Evolutionary conservation across 2,329 filamentous ascomycete genomes (phyloP), one percentile per base, ranked within the genome.

Genomic region (Nemania diffusa): DNA sequence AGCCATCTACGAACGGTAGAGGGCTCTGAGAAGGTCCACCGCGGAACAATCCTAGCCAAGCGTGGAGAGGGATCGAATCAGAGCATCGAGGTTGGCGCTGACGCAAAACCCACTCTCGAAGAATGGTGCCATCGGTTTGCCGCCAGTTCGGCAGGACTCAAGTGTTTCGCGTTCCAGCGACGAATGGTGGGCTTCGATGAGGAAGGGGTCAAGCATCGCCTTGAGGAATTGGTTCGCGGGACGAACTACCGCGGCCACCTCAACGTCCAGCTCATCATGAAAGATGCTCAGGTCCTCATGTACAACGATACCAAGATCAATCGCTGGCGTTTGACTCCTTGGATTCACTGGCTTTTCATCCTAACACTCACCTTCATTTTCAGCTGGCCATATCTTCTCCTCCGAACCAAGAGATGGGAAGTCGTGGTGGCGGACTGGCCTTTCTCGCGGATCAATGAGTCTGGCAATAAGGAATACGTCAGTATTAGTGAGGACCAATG

Each of bases 121-220:
- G 85, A 89, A 65, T 94, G 91, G 91, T 92, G 90, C 72, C 86
- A 90, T 65, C 84, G 85, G 44, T 94, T 88, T 79, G 90, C 87
- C 73, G 85, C 85, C 2, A 88, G 85, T 70, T 80, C 82, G 24
- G 82, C 87, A 0, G 81, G 81, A 8, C 81, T 92, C 37, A 90
- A 90, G 74, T 82, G 78, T 51, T 88, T 91, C 69, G 74, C 78
- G 1, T 78, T 90, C 22, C 79, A 80, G 69, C 82, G 87, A 8
- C 79, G 79, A 34, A 81, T 93, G 56, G 77, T 82, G 0, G 90
- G 91, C 24, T 86, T 92, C 76, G 87, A 93, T 74, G 82, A 85
- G 62, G 81, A 82, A 1, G 77, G 79, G 51, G 78, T 93, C 22
- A 80, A 82, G 50, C 74, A 79, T 17, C 81, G 85, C 6, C 78